These are phyloP conservation scores for Fistulina hepatica DNA, from an alignment of 1,284 basidiomycete species.

Conservation along the genomic window DNA sequence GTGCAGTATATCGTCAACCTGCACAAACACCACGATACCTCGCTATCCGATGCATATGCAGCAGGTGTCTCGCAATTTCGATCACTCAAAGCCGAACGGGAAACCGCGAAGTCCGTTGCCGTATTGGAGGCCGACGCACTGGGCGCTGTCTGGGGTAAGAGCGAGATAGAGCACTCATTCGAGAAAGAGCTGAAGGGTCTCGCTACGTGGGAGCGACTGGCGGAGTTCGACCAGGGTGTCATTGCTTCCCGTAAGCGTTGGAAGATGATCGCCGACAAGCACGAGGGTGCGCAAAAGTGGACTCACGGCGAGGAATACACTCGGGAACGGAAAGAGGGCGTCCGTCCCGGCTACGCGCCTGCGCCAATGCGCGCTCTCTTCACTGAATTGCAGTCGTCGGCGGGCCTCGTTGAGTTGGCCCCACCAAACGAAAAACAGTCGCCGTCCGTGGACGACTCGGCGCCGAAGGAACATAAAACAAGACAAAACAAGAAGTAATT, in stretches of 20 bases:
- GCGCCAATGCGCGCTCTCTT: no score
- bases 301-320: constrained; percentile 60
- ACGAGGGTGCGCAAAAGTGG: constrained; percentile 41
- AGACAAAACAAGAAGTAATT: no score
- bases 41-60: constrained; percentile 76
- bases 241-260: constrained; percentile 62
- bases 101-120: constrained; percentile 70
- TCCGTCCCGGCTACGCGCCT: constrained; percentile 53
- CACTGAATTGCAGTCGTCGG: no score
- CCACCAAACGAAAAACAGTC: no score
- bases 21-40: constrained; percentile 50
- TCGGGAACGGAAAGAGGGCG: constrained; percentile 57
- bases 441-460: no score
- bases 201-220: constrained; percentile 44
- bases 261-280: constrained; percentile 52
- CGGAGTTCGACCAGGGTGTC: constrained; percentile 45
- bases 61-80: constrained; percentile 79
- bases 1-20: constrained; percentile 76
- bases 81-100: constrained; percentile 74
- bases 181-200: constrained; percentile 52
- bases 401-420: no score
- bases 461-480: no score
- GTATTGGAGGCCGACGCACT: constrained; percentile 71
- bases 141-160: constrained; percentile 60
- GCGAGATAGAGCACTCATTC: constrained; percentile 51